Evolutionary conservation across 176 grass and related monocot genomes (phyloP).

Genomic region (Tillandsia fasciculata): DNA sequence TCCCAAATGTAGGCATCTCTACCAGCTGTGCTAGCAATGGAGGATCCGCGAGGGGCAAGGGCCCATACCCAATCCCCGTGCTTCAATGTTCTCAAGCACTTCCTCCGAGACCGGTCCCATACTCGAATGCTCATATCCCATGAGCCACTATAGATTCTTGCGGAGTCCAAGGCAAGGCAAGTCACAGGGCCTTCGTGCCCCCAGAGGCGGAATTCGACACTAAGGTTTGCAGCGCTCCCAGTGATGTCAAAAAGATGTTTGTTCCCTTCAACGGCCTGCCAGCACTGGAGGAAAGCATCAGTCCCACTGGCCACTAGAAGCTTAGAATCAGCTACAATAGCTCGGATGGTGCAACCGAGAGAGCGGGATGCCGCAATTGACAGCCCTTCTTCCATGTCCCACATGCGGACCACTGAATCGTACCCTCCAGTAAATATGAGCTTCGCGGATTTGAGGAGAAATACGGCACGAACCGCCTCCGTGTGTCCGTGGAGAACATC

Average conservation of each 20-base stretch:
- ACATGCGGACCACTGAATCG: slow-evolving; percentile 67
- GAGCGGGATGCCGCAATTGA: slow-evolving; percentile 57
- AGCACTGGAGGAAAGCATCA: slow-evolving; percentile 82
- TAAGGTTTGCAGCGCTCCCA: slow-evolving; percentile 28
- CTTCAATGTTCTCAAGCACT: slow-evolving; percentile 78
- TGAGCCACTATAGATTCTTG: slow-evolving; percentile 81
- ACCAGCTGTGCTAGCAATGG: slow-evolving; percentile 70
- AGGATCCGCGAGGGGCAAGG: slow-evolving; percentile 50
- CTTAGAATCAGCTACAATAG: slow-evolving; percentile 58
- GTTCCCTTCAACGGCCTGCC: slow-evolving; percentile 62
- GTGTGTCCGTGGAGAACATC: slow-evolving; percentile 67
- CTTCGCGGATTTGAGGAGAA: slow-evolving; percentile 50
- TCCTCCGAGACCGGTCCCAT: slow-evolving; percentile 60
- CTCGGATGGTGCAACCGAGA: slow-evolving; percentile 82
- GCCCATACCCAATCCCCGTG: slow-evolving; percentile 84
- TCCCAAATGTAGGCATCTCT: slow-evolving; percentile 84
- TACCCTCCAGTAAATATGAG: slow-evolving; percentile 81
- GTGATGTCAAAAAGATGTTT: slow-evolving; percentile 47
- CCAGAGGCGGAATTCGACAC: slow-evolving; percentile 66
- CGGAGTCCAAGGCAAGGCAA: slow-evolving; percentile 68
- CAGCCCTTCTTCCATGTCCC: slow-evolving; percentile 88
- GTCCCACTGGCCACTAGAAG: slow-evolving; percentile 78
- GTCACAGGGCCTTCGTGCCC: slow-evolving; percentile 93
- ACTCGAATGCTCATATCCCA: slow-evolving; percentile 93
- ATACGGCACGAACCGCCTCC: slow-evolving; percentile 73